Conservation (phyloP, 2,329 filamentous ascomycete species). For the Aspergillus vadensis region DNA sequence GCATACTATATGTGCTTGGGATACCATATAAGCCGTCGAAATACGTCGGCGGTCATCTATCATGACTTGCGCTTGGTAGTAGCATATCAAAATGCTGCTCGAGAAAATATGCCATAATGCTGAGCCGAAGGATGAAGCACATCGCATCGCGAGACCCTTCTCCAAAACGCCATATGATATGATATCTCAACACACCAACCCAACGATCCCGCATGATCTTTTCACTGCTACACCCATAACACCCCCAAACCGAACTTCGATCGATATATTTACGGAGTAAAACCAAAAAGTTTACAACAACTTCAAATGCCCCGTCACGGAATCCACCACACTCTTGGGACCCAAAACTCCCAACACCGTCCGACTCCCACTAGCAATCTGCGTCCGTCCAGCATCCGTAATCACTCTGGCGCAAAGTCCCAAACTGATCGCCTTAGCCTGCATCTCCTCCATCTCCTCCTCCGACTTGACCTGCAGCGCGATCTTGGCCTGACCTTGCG, state of each 20-base stretch:
- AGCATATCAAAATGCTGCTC: too few species aligned
- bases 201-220: too few species aligned
- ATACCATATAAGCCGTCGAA: too few species aligned
- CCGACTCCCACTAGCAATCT: conserved; percentile 90
- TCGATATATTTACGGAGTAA: too few species aligned
- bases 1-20: too few species aligned
- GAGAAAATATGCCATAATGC: neutral
- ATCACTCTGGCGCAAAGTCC: conserved; percentile 89
- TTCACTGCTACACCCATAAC: too few species aligned
- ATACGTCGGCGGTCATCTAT: too few species aligned
- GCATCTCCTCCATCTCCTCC: conserved; percentile 73
- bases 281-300: conserved; percentile 58
- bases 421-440: conserved; percentile 77
- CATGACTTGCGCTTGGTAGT: too few species aligned
- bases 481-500: conserved; percentile 85
- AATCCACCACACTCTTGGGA: conserved; percentile 82
- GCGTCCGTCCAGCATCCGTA: conserved; percentile 91
- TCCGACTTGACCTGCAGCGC: conserved; percentile 86
- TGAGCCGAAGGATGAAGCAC: neutral
- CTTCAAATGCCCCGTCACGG: conserved; percentile 83
- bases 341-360: conserved; percentile 85
- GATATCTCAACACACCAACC: neutral
- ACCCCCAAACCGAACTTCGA: too few species aligned
- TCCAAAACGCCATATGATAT: too few species aligned
- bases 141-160: neutral